phyloP scores from a whole-genome alignment of 208 protist genomes.

The Leishmania braziliensis region DNA sequence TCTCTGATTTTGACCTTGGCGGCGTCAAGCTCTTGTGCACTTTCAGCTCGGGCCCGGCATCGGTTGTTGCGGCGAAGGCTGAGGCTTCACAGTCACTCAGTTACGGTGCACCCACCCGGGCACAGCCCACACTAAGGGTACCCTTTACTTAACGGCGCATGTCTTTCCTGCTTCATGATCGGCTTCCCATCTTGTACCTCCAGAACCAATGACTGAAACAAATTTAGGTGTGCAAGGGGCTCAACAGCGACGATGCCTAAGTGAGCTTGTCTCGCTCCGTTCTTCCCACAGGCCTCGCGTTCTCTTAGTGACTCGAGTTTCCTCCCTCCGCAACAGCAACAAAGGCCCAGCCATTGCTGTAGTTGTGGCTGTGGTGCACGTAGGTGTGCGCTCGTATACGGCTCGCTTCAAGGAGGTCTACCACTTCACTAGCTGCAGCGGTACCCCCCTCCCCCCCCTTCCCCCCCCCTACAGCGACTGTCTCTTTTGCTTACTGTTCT shows the following conservation, averaged over 20 bases:
- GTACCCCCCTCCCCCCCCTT: background rate
- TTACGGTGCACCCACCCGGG: background rate
- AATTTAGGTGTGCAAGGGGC: background rate
- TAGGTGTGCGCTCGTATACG: background rate
- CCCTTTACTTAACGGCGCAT: background rate
- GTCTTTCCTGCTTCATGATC: background rate
- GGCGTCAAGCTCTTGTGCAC: background rate
- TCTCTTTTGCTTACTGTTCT: background rate
- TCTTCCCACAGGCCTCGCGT: background rate
- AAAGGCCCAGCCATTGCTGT: background rate
- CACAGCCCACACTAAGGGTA: background rate
- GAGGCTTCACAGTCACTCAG: background rate
- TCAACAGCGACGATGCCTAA: background rate
- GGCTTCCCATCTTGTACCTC: constrained; percentile 1
- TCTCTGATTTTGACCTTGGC: background rate
- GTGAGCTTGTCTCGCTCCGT: background rate
- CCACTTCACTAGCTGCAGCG: background rate
- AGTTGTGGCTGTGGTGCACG: background rate
- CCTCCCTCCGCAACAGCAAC: background rate
- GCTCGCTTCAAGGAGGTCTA: background rate
- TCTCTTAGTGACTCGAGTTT: background rate
- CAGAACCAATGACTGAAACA: background rate
- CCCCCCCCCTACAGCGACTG: background rate
- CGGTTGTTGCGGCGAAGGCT: background rate
- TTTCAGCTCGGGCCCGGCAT: background rate